phyloP scores from a whole-genome alignment of 2,329 filamentous ascomycete species.

The Fusarium protoensiforme region DNA sequence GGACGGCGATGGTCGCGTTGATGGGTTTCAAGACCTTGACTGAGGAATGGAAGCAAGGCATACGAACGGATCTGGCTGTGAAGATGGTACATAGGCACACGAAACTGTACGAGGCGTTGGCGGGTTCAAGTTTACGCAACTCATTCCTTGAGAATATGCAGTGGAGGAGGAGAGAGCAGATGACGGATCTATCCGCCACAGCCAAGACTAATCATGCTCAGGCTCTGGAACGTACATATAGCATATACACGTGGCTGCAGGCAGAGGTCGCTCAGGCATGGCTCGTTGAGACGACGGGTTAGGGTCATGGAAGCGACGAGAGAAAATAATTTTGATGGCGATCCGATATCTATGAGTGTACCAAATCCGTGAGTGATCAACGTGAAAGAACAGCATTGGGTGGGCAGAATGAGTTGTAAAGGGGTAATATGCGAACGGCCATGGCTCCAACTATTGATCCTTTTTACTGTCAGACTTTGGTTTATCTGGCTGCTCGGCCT shows the following conservation, averaged over 20 bases:
- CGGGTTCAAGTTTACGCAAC: conserved; percentile 29
- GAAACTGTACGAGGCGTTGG: conserved; percentile 44
- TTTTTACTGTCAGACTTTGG: conserved; percentile 61
- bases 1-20: conserved; percentile 7
- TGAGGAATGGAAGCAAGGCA: conserved; percentile 24
- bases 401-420: neutral
- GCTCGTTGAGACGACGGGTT: conserved; percentile 10
- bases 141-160: conserved; percentile 22
- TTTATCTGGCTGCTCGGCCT: conserved; percentile 59
- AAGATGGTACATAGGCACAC: conserved; percentile 40
- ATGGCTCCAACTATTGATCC: conserved; percentile 49
- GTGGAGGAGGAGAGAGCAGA: conserved; percentile 21
- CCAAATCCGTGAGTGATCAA: neutral
- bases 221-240: conserved; percentile 40
- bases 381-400: neutral
- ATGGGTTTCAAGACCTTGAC: conserved; percentile 11
- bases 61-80: conserved; percentile 46
- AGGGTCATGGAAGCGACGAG: conserved; percentile 23
- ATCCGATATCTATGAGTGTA: neutral
- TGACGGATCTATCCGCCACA: conserved; percentile 38
- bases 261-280: conserved; percentile 31
- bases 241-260: conserved; percentile 42
- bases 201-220: conserved; percentile 41
- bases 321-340: conserved; percentile 32
- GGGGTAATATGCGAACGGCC: neutral